These are phyloP conservation scores for Pseudoturritis turrita DNA, from an alignment of 345 rosid genomes.

Conservation along the genomic window DNA sequence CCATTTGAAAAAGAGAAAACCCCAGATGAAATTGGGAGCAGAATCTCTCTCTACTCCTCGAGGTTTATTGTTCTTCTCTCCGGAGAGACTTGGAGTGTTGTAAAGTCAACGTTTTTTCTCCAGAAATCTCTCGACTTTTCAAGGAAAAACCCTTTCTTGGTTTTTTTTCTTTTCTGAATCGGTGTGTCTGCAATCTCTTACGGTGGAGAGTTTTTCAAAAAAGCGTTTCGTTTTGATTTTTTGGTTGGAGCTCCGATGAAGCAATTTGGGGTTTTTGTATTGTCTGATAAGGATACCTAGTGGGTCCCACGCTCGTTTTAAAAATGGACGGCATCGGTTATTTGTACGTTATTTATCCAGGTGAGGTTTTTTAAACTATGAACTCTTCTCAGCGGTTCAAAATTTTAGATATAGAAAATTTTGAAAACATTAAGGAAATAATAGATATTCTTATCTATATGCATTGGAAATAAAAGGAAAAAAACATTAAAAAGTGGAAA, in stretches of 20 bases:
- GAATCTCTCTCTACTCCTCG: background rate
- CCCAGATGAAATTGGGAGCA: slow-evolving; percentile 12
- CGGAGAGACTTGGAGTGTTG: background rate
- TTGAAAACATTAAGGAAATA: background rate
- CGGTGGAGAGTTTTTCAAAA: slow-evolving; percentile 13
- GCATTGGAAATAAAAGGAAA: background rate
- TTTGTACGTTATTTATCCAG: slow-evolving; percentile 3
- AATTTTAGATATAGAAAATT: background rate
- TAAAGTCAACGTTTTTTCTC: slow-evolving; percentile 16
- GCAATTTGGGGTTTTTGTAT: background rate
- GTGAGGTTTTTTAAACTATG: background rate
- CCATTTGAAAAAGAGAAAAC: background rate
- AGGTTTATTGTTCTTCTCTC: background rate
- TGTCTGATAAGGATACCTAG: slow-evolving; percentile 16
- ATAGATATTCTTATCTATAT: background rate
- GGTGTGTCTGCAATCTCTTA: background rate
- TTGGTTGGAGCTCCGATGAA: slow-evolving; percentile 6
- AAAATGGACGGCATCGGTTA: slow-evolving; percentile 28
- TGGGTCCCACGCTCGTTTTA: slow-evolving; percentile 16
- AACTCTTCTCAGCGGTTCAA: background rate
- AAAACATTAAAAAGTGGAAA: background rate
- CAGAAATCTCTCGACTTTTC: background rate
- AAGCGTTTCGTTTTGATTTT: slow-evolving; percentile 21
- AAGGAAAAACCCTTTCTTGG: background rate
- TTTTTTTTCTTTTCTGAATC: slow-evolving; percentile 12